Conservation (phyloP, 768 basidiomycete genomes). For the Stropharia rugosoannulata region DNA sequence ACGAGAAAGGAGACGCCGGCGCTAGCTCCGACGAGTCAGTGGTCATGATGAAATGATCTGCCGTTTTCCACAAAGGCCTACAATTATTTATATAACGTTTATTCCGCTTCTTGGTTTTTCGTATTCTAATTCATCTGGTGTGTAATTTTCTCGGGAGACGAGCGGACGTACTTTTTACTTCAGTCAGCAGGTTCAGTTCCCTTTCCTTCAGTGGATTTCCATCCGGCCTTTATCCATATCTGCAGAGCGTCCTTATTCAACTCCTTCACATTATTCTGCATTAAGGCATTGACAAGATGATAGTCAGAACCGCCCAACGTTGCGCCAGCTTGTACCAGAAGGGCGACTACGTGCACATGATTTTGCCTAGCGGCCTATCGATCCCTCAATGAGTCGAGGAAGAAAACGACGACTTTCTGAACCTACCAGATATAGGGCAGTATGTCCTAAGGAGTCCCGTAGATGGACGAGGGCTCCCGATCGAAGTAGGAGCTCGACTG, state of each 20-base stretch:
- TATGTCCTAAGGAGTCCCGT: constrained; percentile 78
- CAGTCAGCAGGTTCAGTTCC: background rate
- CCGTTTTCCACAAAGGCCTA: background rate
- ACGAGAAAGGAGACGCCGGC: constrained; percentile 28
- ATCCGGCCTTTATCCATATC: constrained; percentile 60
- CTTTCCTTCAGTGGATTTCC: constrained; percentile 15
- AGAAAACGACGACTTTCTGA: background rate
- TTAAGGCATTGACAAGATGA: constrained; percentile 53
- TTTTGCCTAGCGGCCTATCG: constrained; percentile 74
- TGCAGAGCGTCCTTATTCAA: constrained; percentile 44
- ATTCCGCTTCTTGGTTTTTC: background rate
- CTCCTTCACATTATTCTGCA: constrained; percentile 30
- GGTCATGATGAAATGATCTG: constrained; percentile 15
- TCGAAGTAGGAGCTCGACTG: constrained; percentile 52
- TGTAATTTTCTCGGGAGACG: background rate
- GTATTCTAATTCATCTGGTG: background rate
- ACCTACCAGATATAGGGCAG: constrained; percentile 78
- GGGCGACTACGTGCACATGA: constrained; percentile 56
- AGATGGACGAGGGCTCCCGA: constrained; percentile 83
- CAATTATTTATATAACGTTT: background rate
- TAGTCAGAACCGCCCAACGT: constrained; percentile 69
- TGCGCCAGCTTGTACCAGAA: constrained; percentile 72
- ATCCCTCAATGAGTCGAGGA: constrained; percentile 1
- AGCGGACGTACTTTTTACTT: background rate
- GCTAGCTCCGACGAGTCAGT: constrained; percentile 25